phyloP scores from a whole-genome alignment of 176 grass and related monocot genomes.

The Hsuehochloa calcarea region DNA sequence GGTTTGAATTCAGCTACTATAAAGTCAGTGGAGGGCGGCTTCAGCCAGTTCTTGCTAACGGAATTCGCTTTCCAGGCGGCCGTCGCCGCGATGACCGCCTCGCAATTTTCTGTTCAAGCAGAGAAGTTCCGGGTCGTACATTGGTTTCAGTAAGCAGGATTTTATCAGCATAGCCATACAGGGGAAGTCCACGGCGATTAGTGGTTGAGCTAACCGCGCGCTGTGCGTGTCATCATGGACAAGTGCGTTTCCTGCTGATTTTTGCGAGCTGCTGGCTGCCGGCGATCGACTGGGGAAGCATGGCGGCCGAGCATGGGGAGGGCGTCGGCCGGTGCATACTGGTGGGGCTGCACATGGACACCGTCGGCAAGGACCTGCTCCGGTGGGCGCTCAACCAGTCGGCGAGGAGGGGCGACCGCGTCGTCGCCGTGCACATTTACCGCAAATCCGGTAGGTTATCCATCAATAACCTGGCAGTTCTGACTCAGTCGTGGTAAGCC shows the following conservation, averaged over 20 bases:
- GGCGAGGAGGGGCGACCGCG: slow-evolving; percentile 63
- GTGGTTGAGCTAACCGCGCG: slow-evolving; percentile 35
- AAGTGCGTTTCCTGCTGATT: not conserved
- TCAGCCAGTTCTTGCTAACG: slow-evolving; percentile 10
- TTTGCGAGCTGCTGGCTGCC: not conserved
- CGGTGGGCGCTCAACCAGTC: slow-evolving; percentile 61
- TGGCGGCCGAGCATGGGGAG: slow-evolving; percentile 43
- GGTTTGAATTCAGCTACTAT: slow-evolving; percentile 12
- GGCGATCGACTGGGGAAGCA: not conserved
- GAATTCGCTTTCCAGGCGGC: slow-evolving; percentile 36
- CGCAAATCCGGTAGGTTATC: slow-evolving; percentile 64
- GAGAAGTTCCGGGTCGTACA: slow-evolving; percentile 44
- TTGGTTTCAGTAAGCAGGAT: slow-evolving; percentile 25
- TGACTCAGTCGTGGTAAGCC: not conserved
- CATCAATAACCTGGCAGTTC: not conserved
- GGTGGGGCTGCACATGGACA: slow-evolving; percentile 83
- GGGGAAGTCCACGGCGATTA: slow-evolving; percentile 29
- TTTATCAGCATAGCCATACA: not conserved
- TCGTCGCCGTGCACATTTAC: slow-evolving; percentile 91
- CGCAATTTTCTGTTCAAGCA: slow-evolving; percentile 33
- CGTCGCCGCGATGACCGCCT: slow-evolving; percentile 25
- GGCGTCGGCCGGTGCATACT: slow-evolving; percentile 62
- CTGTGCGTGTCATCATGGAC: not conserved
- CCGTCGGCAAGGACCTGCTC: slow-evolving; percentile 74
- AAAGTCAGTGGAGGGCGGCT: not conserved